Evolutionary conservation across 225 moss, liverwort and hornwort genomes (phyloP).

Genomic region (Polytrichum commune): DNA sequence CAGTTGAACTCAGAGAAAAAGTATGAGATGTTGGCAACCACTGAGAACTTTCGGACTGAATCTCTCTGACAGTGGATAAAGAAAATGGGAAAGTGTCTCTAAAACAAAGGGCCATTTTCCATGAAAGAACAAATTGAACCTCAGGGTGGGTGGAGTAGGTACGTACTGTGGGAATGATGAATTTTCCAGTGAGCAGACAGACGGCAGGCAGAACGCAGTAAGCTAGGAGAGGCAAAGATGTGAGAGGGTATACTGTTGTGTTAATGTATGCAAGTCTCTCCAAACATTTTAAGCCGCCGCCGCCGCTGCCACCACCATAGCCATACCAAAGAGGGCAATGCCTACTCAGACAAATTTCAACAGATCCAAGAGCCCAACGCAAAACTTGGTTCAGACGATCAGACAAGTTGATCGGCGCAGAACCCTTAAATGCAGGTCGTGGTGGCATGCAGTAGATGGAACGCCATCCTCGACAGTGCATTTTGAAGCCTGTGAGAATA

Average conservation of each 20-base stretch:
- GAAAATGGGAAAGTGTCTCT: too few relatives aligned
- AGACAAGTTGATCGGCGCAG: constrained; percentile 77
- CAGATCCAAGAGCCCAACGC: constrained; percentile 85
- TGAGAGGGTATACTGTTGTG: constrained; percentile 80
- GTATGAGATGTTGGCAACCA: too few relatives aligned
- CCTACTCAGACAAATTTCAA: constrained; percentile 80
- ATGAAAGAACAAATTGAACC: too few relatives aligned
- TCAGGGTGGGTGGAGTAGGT: too few relatives aligned
- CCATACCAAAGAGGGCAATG: constrained; percentile 93
- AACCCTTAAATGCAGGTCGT: constrained; percentile 84
- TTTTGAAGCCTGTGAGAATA: constrained; percentile 88
- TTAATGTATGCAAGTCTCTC: constrained; percentile 83
- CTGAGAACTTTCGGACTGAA: neutral
- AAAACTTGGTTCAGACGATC: constrained; percentile 88
- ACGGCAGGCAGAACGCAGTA: constrained; percentile 84
- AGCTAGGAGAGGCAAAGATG: constrained; percentile 75
- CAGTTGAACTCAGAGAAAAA: too few relatives aligned
- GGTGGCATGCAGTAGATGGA: constrained; percentile 89
- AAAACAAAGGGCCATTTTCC: too few relatives aligned
- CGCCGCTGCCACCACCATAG: constrained; percentile 62
- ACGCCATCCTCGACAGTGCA: constrained; percentile 92
- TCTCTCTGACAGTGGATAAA: neutral
- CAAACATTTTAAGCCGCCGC: constrained; percentile 60
- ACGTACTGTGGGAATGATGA: constrained; percentile 81
- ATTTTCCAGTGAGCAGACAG: constrained; percentile 80